Conservation (phyloP, 805 yeast species). For the Barnettozyma salicaria region DNA sequence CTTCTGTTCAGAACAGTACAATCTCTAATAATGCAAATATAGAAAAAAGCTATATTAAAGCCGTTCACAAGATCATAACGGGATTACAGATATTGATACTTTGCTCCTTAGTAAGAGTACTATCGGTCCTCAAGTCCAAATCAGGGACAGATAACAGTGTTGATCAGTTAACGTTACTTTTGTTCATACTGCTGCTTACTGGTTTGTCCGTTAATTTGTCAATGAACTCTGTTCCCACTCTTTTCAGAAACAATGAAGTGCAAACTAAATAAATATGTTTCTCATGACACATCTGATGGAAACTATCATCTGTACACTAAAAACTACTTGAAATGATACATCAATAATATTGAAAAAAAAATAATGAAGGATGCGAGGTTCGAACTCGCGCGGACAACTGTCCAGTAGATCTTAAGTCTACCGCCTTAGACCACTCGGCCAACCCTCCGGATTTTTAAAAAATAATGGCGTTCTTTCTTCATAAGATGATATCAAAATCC, state of each 20-base stretch:
- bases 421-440: slow-evolving; percentile 20
- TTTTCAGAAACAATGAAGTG: not conserved
- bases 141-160: too few relatives aligned
- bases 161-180: slow-evolving; percentile 8
- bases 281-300: too few relatives aligned
- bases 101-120: slow-evolving; percentile 5
- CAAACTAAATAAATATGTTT: too few relatives aligned
- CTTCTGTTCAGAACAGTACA: not conserved
- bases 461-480: not conserved
- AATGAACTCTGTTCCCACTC: slow-evolving; percentile 5
- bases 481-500: too few relatives aligned
- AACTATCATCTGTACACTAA: too few relatives aligned
- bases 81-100: slow-evolving; percentile 5
- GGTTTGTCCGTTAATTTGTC: slow-evolving; percentile 6
- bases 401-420: slow-evolving; percentile 18
- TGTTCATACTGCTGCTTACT: slow-evolving; percentile 1
- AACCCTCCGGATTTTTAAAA: slow-evolving; percentile 5
- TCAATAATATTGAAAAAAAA: slow-evolving; percentile 6
- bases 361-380: slow-evolving; percentile 18
- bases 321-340: too few relatives aligned
- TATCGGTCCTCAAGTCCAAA: slow-evolving; percentile 4
- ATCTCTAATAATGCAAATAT: not conserved
- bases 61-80: not conserved
- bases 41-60: not conserved
- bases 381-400: slow-evolving; percentile 18